phyloP scores from a whole-genome alignment of 768 basidiomycete species.

The Cyclocybe cylindracea region DNA sequence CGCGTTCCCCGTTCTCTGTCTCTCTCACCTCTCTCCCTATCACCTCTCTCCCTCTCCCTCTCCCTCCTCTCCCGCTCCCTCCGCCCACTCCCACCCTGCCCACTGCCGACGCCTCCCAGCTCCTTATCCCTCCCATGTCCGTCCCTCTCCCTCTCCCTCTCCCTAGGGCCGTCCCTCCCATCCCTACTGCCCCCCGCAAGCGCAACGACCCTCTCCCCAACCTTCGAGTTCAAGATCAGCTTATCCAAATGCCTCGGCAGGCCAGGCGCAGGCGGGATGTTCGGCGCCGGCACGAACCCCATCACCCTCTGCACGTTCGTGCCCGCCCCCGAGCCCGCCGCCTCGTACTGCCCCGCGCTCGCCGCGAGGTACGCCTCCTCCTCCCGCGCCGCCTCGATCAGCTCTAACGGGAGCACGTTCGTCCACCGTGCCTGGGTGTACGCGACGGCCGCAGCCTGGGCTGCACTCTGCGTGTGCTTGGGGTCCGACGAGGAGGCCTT shows the following conservation, averaged over 20 bases:
- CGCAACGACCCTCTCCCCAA: constrained; percentile 17
- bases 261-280: constrained; percentile 84
- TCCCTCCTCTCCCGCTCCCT: constrained; percentile 30
- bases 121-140: constrained; percentile 17
- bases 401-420: constrained; percentile 70
- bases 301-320: constrained; percentile 23
- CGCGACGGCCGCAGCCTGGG: constrained; percentile 6
- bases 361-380: constrained; percentile 77
- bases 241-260: constrained; percentile 93
- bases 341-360: constrained; percentile 38
- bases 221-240: constrained; percentile 77
- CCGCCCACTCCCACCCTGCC: constrained; percentile 20
- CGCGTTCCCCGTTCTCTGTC: constrained; percentile 24
- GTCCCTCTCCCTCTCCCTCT: constrained; percentile 20
- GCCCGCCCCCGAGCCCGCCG: too few species aligned
- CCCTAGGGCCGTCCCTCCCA: constrained; percentile 13
- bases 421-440: constrained; percentile 62
- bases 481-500: constrained; percentile 3
- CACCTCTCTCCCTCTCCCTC: constrained; percentile 11
- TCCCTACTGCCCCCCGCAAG: constrained; percentile 16
- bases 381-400: constrained; percentile 77
- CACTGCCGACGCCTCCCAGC: constrained; percentile 21
- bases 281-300: constrained; percentile 62
- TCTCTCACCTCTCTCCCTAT: constrained; percentile 27
- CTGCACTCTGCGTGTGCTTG: constrained; percentile 5